A percentile compares a stretch with the other conserved stretches of the same genome.
Evolutionary conservation across 2,329 filamentous ascomycete species (phyloP).

Genomic region (Periconia digitata): DNA sequence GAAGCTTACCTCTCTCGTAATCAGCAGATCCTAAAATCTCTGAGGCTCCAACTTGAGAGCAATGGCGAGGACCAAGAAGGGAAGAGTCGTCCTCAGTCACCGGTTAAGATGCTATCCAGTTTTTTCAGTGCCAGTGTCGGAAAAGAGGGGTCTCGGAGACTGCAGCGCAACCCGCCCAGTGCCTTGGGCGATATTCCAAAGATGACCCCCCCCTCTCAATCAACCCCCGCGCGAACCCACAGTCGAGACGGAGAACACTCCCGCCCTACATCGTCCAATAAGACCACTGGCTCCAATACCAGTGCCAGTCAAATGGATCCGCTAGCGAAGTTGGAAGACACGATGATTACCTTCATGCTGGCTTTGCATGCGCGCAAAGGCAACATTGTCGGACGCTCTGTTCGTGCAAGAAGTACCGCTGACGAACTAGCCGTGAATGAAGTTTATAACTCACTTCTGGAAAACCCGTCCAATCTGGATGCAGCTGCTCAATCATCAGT

Average conservation of each 20-base stretch:
- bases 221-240: slow-evolving; percentile 40
- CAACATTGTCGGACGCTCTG: slow-evolving; percentile 75
- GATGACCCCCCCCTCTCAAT: slow-evolving; percentile 35
- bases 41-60: slow-evolving; percentile 64
- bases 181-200: slow-evolving; percentile 40
- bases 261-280: slow-evolving; percentile 37
- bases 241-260: slow-evolving; percentile 38
- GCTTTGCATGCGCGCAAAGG: slow-evolving; percentile 83
- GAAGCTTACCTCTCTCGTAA: slow-evolving; percentile 75
- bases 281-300: slow-evolving; percentile 31
- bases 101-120: slow-evolving; percentile 85
- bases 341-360: slow-evolving; percentile 79
- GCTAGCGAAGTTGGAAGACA: slow-evolving; percentile 76
- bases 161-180: slow-evolving; percentile 35
- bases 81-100: slow-evolving; percentile 78
- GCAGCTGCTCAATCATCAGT: slow-evolving; percentile 73
- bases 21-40: slow-evolving; percentile 71
- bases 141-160: slow-evolving; percentile 41
- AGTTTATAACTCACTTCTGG: slow-evolving; percentile 83
- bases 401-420: slow-evolving; percentile 69
- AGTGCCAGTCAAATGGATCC: slow-evolving; percentile 27
- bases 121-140: slow-evolving; percentile 67
- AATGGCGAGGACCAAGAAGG: slow-evolving; percentile 53
- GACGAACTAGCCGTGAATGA: slow-evolving; percentile 85
- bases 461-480: slow-evolving; percentile 78